phyloP scores from a whole-genome alignment of 352 stramenopile genomes.

The Phytopythium cucurbitacearum region DNA sequence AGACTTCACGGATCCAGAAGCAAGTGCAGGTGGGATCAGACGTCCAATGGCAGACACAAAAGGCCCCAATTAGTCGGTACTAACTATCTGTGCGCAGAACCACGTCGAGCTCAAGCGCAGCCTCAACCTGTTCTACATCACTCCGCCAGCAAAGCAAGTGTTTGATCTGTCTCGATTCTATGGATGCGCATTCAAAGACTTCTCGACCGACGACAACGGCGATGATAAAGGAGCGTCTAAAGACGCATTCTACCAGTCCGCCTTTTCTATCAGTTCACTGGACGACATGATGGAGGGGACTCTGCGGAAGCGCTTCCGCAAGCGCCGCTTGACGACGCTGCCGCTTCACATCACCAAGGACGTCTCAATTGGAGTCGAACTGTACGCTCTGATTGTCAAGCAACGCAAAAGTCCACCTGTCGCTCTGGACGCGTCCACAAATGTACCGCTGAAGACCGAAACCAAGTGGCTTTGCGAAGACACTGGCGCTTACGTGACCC shows the following conservation, averaged over 20 bases:
- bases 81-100: slow-evolving; percentile 28
- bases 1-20: slow-evolving; percentile 60
- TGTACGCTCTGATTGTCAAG: slow-evolving; percentile 58
- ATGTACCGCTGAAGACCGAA: slow-evolving; percentile 68
- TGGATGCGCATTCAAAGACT: slow-evolving; percentile 63
- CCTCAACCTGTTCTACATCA: slow-evolving; percentile 79
- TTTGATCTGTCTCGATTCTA: slow-evolving; percentile 71
- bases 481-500: slow-evolving; percentile 64
- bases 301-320: slow-evolving; percentile 77
- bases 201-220: slow-evolving; percentile 22
- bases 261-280: slow-evolving; percentile 69
- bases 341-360: slow-evolving; percentile 62
- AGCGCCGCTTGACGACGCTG: slow-evolving; percentile 67
- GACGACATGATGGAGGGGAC: slow-evolving; percentile 74
- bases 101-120: slow-evolving; percentile 73
- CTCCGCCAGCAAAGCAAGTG: slow-evolving; percentile 33
- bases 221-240: slow-evolving; percentile 7
- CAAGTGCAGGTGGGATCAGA: slow-evolving; percentile 53
- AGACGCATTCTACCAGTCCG: slow-evolving; percentile 44
- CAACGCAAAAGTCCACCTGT: slow-evolving; percentile 64
- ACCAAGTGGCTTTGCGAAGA: slow-evolving; percentile 86
- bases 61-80: too few relatives aligned
- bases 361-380: slow-evolving; percentile 72
- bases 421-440: slow-evolving; percentile 64
- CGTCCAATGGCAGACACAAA: neutral